phyloP scores from a whole-genome alignment of 345 rosid species.

The Bruguiera gymnorhiza region DNA sequence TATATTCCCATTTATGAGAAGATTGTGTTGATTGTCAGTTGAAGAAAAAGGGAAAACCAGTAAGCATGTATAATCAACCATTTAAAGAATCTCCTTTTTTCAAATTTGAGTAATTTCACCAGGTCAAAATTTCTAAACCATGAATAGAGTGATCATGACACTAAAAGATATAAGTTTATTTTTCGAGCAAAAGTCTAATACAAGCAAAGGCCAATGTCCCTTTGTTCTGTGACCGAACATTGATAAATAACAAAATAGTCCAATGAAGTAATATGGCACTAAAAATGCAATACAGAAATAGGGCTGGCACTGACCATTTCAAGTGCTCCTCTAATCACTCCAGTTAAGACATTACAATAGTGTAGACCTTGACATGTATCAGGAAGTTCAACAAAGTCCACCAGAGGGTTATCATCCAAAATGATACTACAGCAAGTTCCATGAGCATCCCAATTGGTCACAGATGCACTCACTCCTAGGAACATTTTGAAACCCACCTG shows the following conservation, averaged over 20 bases:
- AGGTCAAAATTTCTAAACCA: background rate
- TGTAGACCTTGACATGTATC: conserved; percentile 90
- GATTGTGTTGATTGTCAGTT: background rate
- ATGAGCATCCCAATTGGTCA: conserved; percentile 76
- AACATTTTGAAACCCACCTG: conserved; percentile 98
- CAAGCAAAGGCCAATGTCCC: background rate
- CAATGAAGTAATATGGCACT: too few species aligned
- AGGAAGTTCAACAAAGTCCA: conserved; percentile 92
- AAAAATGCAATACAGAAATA: background rate
- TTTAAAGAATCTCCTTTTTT: background rate
- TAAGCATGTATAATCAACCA: background rate
- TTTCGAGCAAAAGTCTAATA: background rate
- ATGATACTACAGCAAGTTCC: conserved; percentile 78
- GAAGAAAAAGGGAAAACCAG: background rate
- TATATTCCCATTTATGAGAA: background rate
- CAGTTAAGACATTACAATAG: conserved; percentile 83
- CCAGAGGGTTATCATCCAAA: conserved; percentile 89
- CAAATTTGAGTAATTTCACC: background rate
- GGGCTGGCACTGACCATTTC: conserved; percentile 62
- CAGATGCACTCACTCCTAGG: conserved; percentile 80
- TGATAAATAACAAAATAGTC: too few species aligned
- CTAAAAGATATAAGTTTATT: background rate
- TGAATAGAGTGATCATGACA: background rate
- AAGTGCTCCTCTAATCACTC: conserved; percentile 86
- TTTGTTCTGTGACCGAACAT: too few species aligned